Evolutionary conservation across 2,329 filamentous ascomycete genomes (phyloP).

Genomic region (Aspergillus awamori): DNA sequence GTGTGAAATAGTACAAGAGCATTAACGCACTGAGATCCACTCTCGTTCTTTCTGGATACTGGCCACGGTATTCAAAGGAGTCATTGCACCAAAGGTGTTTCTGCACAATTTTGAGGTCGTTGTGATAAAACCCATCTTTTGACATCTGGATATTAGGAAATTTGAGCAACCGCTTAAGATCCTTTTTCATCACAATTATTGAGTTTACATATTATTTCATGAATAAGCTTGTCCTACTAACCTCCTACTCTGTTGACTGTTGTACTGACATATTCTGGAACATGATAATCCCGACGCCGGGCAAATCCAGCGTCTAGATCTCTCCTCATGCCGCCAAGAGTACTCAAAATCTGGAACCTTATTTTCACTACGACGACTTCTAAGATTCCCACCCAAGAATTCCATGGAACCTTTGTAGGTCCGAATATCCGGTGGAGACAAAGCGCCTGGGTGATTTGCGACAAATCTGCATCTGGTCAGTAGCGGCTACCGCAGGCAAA

Average conservation of each 20-base stretch:
- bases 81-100: slow-evolving; percentile 21
- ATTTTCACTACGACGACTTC: neutral
- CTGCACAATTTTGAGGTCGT: slow-evolving; percentile 19
- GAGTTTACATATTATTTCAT: no score
- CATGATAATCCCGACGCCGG: neutral
- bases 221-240: neutral
- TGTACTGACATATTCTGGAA: slow-evolving; percentile 5
- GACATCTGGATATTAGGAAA: slow-evolving; percentile 12
- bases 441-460: neutral
- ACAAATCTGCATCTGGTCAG: neutral
- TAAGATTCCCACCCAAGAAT: neutral
- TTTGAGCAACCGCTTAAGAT: neutral
- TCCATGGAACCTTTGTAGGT: slow-evolving; percentile 8
- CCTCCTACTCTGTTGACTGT: slow-evolving; percentile 3
- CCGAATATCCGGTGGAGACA: neutral
- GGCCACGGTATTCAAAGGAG: slow-evolving; percentile 15
- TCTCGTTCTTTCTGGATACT: slow-evolving; percentile 15
- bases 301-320: slow-evolving; percentile 4
- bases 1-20: slow-evolving; percentile 22
- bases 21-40: slow-evolving; percentile 15
- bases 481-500: neutral
- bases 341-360: neutral
- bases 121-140: slow-evolving; percentile 18
- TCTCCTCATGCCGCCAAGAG: neutral
- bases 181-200: no score